Evolutionary conservation across 768 basidiomycete genomes (phyloP).

Genomic region (Russula dissimulans): DNA sequence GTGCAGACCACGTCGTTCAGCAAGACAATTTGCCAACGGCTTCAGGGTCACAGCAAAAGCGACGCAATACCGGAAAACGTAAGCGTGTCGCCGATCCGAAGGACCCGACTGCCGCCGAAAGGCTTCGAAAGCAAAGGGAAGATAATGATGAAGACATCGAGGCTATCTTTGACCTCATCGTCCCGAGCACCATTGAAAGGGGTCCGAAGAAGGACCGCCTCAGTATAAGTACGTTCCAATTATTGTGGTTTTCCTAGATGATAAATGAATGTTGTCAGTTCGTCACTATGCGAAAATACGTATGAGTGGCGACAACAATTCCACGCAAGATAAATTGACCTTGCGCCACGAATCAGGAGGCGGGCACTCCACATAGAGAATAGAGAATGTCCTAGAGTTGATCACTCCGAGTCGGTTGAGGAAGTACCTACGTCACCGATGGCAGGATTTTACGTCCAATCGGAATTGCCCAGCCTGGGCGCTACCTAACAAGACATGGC

Average conservation of each 20-base stretch:
- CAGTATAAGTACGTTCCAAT: not conserved
- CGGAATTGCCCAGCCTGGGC: no score
- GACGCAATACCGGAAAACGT: not conserved
- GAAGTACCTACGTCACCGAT: no score
- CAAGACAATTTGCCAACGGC: no score
- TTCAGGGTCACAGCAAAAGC: not conserved
- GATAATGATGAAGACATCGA: not conserved
- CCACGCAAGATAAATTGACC: no score
- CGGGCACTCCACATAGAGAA: no score
- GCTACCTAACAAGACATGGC: no score
- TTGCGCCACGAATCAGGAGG: no score
- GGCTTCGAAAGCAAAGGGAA: not conserved
- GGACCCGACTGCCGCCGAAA: slow-evolving; percentile 1
- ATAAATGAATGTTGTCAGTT: not conserved
- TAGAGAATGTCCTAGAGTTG: no score
- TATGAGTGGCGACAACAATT: no score
- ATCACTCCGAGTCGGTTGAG: no score
- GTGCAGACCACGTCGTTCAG: not conserved
- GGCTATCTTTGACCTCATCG: not conserved
- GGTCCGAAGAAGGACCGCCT: slow-evolving; percentile 9
- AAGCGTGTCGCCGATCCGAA: not conserved
- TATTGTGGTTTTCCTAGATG: not conserved
- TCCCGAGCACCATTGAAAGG: not conserved
- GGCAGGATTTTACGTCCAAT: no score
- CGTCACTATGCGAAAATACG: not conserved